These are phyloP conservation scores for Salicornia ramosissima DNA, from an alignment of 148 eudicot genomes.

Conservation along the genomic window DNA sequence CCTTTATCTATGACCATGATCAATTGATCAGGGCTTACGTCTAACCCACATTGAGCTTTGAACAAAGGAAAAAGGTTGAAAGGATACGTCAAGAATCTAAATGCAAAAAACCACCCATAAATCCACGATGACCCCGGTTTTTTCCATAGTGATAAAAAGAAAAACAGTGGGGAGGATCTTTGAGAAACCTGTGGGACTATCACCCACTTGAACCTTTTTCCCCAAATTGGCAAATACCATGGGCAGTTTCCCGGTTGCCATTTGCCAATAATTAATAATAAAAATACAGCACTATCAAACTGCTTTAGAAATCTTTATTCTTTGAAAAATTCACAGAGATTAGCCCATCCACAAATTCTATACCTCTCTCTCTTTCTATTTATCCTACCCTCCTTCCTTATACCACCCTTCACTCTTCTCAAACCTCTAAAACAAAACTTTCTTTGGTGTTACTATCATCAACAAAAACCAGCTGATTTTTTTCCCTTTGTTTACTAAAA, in stretches of 20 bases:
- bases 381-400: background rate
- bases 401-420: constrained; percentile 6
- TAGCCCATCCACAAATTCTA: constrained; percentile 12
- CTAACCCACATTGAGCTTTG: too few species aligned
- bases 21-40: too few species aligned
- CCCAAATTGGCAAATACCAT: constrained; percentile 47
- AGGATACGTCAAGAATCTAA: too few species aligned
- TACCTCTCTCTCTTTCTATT: constrained; percentile 23
- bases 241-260: constrained; percentile 45
- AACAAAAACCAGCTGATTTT: constrained; percentile 1
- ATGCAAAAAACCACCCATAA: too few species aligned
- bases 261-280: background rate
- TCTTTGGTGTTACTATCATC: background rate
- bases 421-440: too few species aligned
- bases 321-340: constrained; percentile 1
- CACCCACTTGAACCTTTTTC: background rate
- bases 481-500: background rate
- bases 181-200: background rate
- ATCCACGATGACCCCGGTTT: background rate
- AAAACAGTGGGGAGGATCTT: background rate
- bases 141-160: background rate
- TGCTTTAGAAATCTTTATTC: background rate
- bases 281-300: background rate
- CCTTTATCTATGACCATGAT: too few species aligned
- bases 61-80: too few species aligned